Evolutionary conservation across 768 basidiomycete genomes (phyloP).

Genomic region (Serpula lacrymans): DNA sequence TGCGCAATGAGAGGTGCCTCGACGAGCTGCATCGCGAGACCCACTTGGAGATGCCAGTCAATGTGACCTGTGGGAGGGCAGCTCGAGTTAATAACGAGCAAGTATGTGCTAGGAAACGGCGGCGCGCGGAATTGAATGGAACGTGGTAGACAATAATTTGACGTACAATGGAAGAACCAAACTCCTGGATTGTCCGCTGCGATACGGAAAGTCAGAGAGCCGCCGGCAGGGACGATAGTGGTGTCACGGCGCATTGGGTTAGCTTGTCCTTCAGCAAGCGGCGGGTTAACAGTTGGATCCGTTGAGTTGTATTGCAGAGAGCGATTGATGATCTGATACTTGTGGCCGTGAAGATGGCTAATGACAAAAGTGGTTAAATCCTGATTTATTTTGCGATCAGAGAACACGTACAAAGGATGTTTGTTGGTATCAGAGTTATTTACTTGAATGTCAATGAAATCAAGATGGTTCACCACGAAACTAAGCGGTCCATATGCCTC

Average conservation of each 20-base stretch:
- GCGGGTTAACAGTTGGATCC: slow-evolving; percentile 79
- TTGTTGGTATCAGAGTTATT: slow-evolving; percentile 70
- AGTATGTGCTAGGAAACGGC: no score
- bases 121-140: background rate
- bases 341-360: slow-evolving; percentile 92
- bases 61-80: slow-evolving; percentile 56
- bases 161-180: slow-evolving; percentile 81
- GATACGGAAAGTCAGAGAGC: slow-evolving; percentile 71
- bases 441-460: slow-evolving; percentile 75
- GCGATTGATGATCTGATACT: slow-evolving; percentile 76
- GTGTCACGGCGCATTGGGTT: slow-evolving; percentile 97
- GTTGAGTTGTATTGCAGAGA: slow-evolving; percentile 65
- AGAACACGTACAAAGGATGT: slow-evolving; percentile 75
- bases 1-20: slow-evolving; percentile 77
- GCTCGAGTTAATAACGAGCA: background rate
- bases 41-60: slow-evolving; percentile 82
- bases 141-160: slow-evolving; percentile 1
- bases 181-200: slow-evolving; percentile 91
- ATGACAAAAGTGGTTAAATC: background rate
- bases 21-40: slow-evolving; percentile 82
- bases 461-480: slow-evolving; percentile 70
- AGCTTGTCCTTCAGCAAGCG: slow-evolving; percentile 66
- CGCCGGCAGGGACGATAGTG: slow-evolving; percentile 64
- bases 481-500: slow-evolving; percentile 77
- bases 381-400: background rate